phyloP scores from a whole-genome alignment of 805 yeast species.

The Wickerhamiella spandovensis region DNA sequence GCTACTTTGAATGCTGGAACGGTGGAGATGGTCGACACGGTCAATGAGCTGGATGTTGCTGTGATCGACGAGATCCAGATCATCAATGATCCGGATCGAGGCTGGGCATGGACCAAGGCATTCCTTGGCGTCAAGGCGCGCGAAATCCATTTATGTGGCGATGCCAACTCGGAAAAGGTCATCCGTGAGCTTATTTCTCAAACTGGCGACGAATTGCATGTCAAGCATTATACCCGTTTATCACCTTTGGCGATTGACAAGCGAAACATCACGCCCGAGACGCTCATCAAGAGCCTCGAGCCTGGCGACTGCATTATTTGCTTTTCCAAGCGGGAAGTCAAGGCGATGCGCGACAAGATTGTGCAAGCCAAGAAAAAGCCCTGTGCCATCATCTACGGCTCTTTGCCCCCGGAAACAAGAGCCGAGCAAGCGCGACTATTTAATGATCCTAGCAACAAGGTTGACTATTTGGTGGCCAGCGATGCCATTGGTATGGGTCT shows the following conservation, averaged over 20 bases:
- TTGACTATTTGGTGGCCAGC: slow-evolving; percentile 80
- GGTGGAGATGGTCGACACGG: slow-evolving; percentile 78
- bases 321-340: slow-evolving; percentile 62
- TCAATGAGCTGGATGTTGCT: slow-evolving; percentile 62
- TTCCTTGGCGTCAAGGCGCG: slow-evolving; percentile 73
- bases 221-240: slow-evolving; percentile 59
- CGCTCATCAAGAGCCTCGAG: slow-evolving; percentile 27
- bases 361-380: slow-evolving; percentile 37
- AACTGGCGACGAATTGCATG: slow-evolving; percentile 72
- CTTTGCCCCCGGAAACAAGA: slow-evolving; percentile 90
- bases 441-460: slow-evolving; percentile 51
- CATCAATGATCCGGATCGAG: slow-evolving; percentile 69
- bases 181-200: slow-evolving; percentile 41
- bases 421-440: slow-evolving; percentile 69
- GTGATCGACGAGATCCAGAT: slow-evolving; percentile 94
- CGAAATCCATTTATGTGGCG: slow-evolving; percentile 90
- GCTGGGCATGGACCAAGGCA: slow-evolving; percentile 92
- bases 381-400: slow-evolving; percentile 89
- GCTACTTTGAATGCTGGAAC: slow-evolving; percentile 79
- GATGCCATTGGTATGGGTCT: slow-evolving; percentile 98
- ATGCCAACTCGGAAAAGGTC: slow-evolving; percentile 64
- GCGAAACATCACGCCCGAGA: slow-evolving; percentile 24
- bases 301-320: slow-evolving; percentile 86
- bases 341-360: slow-evolving; percentile 54
- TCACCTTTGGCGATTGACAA: slow-evolving; percentile 52